Evolutionary conservation across 495 filamentous ascomycete genomes (phyloP).

Genomic region (Clohesyomyces aquaticus): DNA sequence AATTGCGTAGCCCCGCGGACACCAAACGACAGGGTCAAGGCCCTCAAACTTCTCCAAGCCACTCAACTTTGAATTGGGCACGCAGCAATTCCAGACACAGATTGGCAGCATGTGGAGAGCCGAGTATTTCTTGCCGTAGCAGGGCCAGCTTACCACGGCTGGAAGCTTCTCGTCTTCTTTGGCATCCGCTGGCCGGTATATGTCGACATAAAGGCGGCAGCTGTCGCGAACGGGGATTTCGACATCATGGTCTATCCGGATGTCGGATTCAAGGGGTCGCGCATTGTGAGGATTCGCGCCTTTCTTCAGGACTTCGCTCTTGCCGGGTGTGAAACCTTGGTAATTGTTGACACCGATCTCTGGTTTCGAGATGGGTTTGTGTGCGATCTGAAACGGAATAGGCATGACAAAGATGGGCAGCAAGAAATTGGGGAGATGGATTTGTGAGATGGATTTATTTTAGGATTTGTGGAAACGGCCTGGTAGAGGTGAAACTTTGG

Average conservation of each 20-base stretch:
- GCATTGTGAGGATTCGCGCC: too few relatives aligned
- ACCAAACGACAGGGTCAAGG: conserved; percentile 52
- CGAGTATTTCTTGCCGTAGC: conserved; percentile 47
- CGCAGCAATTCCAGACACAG: conserved; percentile 28
- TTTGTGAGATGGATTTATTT: background rate
- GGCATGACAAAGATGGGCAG: too few relatives aligned
- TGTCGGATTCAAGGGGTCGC: conserved; percentile 7
- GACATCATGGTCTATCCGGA: conserved; percentile 44
- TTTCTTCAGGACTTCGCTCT: too few relatives aligned
- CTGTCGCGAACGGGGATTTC: conserved; percentile 45
- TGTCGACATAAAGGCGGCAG: conserved; percentile 44
- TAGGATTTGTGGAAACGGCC: too few relatives aligned
- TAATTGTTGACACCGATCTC: conserved; percentile 41
- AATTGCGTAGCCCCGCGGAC: conserved; percentile 51
- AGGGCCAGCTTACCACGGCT: conserved; percentile 47
- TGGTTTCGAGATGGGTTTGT: conserved; percentile 45
- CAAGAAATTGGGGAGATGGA: background rate
- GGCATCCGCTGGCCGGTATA: conserved; percentile 45
- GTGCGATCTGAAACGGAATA: conserved; percentile 45
- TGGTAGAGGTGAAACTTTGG: too few relatives aligned
- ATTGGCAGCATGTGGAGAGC: conserved; percentile 22
- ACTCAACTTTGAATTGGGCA: conserved; percentile 11
- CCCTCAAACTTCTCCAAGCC: conserved; percentile 53
- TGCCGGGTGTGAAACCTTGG: conserved; percentile 40
- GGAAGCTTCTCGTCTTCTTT: conserved; percentile 40